Base-by-base conservation (phyloP, 306 rosid genomes). In the Hylodesmum podocarpum region DNA sequence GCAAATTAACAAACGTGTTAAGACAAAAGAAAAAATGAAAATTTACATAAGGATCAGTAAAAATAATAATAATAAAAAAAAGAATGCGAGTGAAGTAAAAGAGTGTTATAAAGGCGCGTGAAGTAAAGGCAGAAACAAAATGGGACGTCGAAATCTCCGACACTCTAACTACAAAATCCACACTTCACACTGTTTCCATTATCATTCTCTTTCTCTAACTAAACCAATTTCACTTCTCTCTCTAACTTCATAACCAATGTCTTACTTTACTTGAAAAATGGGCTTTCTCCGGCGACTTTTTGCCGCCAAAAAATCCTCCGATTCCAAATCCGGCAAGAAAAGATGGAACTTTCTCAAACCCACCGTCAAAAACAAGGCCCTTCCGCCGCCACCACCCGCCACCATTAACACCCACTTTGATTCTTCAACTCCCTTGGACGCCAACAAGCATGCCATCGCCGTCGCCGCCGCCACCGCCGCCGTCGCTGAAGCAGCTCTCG, bases 381-480 rank as follows among this genome's bases (percentile, higher is more conserved):
- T 76, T 39, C 46, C 67, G 5, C 67, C 72, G 0, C 74, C 81
- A 0, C 70, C 55, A 0, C 25, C 81, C 11, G 2, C 65, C 36
- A 3, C 66, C 22, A 0, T 13, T 18, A 19, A 19, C 61, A 2
- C 77, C 3, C 47, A 57, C 8, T 49, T 34, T 53, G 76, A 76
- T 37, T 15, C 78, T 13, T 31, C 89, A 0, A n/a, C 73, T 11
- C 53, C 87, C 54, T 50, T 87, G 61, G 93, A 84, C 77, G 86
- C 89, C 77, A 92, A 81, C 76, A 89, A 92, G 70, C 97, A 91
- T 75, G 99, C 99, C 12, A 87, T 95, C 14, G 99, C 99, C 0
- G 99, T 95, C 0, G 97, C 97, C 0, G 94, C 97, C 0, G 99
- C 99, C 4, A 95, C 97, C 0, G 99, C 97, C 0, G 97, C 97